Evolutionary conservation across 495 filamentous ascomycete species (phyloP).

Genomic region (Bombardia bombarda): DNA sequence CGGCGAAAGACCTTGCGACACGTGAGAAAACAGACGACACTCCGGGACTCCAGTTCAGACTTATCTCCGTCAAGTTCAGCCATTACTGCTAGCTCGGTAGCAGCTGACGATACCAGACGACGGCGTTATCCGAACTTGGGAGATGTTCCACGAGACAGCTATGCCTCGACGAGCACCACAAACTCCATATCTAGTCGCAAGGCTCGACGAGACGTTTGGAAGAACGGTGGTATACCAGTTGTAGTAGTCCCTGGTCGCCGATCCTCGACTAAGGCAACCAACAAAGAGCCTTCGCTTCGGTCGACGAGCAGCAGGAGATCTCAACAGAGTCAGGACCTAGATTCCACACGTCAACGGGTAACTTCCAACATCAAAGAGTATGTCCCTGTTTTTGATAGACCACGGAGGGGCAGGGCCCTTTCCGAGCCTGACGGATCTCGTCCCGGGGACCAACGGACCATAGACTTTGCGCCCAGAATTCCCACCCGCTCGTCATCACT

Average conservation of each 20-base stretch:
- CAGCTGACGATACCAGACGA: constrained; percentile 17
- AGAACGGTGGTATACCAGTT: constrained; percentile 53
- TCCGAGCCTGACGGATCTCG: constrained; percentile 40
- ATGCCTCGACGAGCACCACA: constrained; percentile 49
- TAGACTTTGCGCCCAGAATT: constrained; percentile 53
- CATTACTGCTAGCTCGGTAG: constrained; percentile 22
- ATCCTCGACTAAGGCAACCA: constrained; percentile 52
- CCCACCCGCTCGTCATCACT: constrained; percentile 57
- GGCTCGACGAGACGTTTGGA: constrained; percentile 47
- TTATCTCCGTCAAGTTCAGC: constrained; percentile 43
- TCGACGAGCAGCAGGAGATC: constrained; percentile 46
- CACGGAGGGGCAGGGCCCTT: constrained; percentile 32
- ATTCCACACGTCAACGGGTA: constrained; percentile 30
- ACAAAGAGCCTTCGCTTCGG: constrained; percentile 40
- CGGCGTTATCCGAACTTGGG: constrained; percentile 13
- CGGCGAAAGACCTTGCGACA: constrained; percentile 58
- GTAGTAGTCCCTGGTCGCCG: constrained; percentile 63
- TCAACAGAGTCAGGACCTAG: constrained; percentile 35
- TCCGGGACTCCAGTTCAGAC: constrained; percentile 47
- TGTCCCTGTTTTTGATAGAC: constrained; percentile 25
- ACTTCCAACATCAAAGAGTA: constrained; percentile 23
- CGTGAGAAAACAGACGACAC: constrained; percentile 49
- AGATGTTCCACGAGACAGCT: constrained; percentile 45
- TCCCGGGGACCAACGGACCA: constrained; percentile 41
- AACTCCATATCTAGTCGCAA: constrained; percentile 47